A percentile compares a stretch with the other conserved stretches of the same genome.
These are phyloP conservation scores for Candida maesae DNA, from an alignment of 805 yeast genomes.

Conservation along the genomic window DNA sequence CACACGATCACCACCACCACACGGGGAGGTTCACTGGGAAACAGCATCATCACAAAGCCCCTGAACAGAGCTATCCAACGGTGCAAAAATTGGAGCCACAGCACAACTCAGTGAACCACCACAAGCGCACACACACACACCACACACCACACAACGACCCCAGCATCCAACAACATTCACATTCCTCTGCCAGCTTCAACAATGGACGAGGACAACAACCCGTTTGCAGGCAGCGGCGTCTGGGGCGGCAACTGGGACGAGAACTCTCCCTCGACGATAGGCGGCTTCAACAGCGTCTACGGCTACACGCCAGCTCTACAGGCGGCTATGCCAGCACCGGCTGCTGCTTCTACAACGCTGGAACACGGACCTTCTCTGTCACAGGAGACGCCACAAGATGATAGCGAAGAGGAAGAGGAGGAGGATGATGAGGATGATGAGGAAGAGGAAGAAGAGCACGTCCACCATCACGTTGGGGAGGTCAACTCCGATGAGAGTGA, in stretches of 20 bases:
- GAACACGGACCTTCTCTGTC: too few relatives aligned
- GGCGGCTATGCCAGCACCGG: too few relatives aligned
- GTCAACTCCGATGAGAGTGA: background rate
- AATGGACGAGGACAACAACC: conserved; percentile 32
- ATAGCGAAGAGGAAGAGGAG: background rate
- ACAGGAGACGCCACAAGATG: background rate
- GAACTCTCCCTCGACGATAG: background rate
- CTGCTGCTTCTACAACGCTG: background rate
- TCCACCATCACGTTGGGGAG: background rate
- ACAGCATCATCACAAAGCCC: too few relatives aligned
- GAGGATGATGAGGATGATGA: background rate
- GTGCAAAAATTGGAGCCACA: too few relatives aligned
- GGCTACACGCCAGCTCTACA: conserved; percentile 4
- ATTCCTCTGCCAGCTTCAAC: background rate
- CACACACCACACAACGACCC: too few relatives aligned
- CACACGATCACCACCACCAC: too few relatives aligned
- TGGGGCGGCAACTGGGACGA: conserved; percentile 12
- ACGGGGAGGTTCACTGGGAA: too few relatives aligned
- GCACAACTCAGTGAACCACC: too few relatives aligned
- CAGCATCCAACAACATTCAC: too few relatives aligned
- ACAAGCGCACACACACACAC: too few relatives aligned
- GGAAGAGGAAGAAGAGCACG: background rate
- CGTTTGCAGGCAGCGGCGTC: conserved; percentile 29
- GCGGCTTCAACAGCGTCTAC: conserved; percentile 13
- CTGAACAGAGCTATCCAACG: too few relatives aligned